Evolutionary conservation across 371 early-diverging fungal species (phyloP).

Genomic region (Rhizopus sp.): DNA sequence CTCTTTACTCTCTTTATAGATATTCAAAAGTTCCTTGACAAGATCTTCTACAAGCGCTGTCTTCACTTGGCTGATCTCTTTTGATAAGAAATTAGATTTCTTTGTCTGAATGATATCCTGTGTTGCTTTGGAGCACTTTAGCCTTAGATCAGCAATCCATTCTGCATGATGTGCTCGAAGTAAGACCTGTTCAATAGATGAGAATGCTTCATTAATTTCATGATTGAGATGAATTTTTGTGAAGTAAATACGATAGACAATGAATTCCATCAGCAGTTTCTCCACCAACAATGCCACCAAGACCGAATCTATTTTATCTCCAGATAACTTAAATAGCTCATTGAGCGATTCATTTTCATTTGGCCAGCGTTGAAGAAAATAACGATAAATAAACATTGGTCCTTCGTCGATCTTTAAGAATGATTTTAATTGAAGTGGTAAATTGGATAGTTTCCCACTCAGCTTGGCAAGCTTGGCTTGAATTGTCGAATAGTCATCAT

Average conservation of each 20-base stretch:
- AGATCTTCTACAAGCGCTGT: not conserved
- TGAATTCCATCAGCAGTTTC: conserved; percentile 6
- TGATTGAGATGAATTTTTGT: conserved; percentile 15
- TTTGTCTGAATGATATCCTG: conserved; percentile 3
- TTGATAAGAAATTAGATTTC: not conserved
- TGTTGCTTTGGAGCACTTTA: conserved; percentile 21
- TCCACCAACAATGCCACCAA: conserved; percentile 20
- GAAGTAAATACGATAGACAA: conserved; percentile 3
- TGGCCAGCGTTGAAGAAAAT: conserved; percentile 4
- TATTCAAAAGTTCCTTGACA: not conserved
- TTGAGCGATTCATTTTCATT: not conserved
- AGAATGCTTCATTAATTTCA: conserved; percentile 2
- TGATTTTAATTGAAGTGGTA: conserved; percentile 19
- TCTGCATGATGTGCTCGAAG: not conserved
- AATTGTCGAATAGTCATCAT: conserved; percentile 27
- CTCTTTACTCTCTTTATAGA: conserved; percentile 5
- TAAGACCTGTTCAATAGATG: not conserved
- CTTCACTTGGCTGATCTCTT: not conserved
- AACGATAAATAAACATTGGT: not conserved
- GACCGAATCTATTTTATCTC: conserved; percentile 16
- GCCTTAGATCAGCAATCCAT: conserved; percentile 16
- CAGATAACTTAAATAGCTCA: not conserved
- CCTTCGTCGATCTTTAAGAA: conserved; percentile 1
- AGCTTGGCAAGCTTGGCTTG: conserved; percentile 17
- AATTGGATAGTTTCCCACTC: conserved; percentile 20